Conservation (phyloP, 495 filamentous ascomycete genomes). For the Diplogelasinospora grovesii region DNA sequence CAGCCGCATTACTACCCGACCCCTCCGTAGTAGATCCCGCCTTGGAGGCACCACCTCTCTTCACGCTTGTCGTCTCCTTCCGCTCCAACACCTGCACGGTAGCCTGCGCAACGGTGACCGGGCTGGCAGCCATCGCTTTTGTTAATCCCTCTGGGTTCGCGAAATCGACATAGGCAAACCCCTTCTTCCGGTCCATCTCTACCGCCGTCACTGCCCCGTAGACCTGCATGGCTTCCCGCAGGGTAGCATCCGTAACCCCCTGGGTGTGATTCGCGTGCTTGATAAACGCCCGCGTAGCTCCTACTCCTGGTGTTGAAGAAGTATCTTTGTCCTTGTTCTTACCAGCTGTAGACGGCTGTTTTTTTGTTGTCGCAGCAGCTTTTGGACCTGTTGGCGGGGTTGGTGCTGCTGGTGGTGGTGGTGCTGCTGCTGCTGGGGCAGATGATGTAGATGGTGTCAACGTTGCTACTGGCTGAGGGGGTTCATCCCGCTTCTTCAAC, state of each 20-base stretch:
- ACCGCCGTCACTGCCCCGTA: slow-evolving; percentile 70
- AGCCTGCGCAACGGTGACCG: slow-evolving; percentile 72
- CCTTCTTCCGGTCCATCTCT: slow-evolving; percentile 89
- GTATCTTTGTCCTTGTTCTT: slow-evolving; percentile 17
- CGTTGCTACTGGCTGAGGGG: slow-evolving; percentile 7
- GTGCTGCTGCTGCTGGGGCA: slow-evolving; percentile 11
- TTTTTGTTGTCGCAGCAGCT: slow-evolving; percentile 22
- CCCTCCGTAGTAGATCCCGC: not conserved
- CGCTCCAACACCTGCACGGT: slow-evolving; percentile 80
- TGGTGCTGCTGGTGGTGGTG: slow-evolving; percentile 20
- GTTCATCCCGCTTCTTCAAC: slow-evolving; percentile 30
- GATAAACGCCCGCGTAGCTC: slow-evolving; percentile 76
- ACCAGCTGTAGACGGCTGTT: slow-evolving; percentile 5
- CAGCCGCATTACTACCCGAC: not conserved
- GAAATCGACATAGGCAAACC: slow-evolving; percentile 88
- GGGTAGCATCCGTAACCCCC: slow-evolving; percentile 73
- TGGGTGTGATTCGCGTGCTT: slow-evolving; percentile 91
- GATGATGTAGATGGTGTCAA: slow-evolving; percentile 22
- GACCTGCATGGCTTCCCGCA: slow-evolving; percentile 61
- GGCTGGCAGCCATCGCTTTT: slow-evolving; percentile 75
- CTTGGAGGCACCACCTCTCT: slow-evolving; percentile 3
- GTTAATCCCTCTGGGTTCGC: slow-evolving; percentile 59
- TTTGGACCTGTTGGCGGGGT: slow-evolving; percentile 29
- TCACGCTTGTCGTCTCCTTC: slow-evolving; percentile 44
- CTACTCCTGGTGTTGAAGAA: slow-evolving; percentile 36